Conservation (phyloP, 352 stramenopile genomes). For the Globisporangium lucens region DNA sequence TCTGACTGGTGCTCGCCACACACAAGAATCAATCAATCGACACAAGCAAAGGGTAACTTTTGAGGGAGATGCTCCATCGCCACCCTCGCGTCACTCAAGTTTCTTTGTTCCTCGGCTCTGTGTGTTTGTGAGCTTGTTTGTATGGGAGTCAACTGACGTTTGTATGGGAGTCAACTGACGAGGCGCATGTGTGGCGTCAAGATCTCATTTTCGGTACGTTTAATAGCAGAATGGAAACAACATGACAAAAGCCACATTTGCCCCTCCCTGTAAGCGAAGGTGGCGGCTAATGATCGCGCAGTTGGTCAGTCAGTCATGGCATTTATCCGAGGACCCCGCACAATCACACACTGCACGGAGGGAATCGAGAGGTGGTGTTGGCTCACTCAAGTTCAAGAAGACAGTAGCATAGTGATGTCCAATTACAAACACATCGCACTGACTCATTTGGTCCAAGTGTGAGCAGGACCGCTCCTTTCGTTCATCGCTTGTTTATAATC, state of each 20-base stretch:
- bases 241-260: no score
- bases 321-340: no score
- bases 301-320: no score
- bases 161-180: not conserved
- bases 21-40: not conserved
- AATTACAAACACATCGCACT: not conserved
- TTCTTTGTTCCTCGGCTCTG: not conserved
- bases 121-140: not conserved
- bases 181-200: not conserved
- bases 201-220: not conserved
- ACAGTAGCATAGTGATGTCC: not conserved
- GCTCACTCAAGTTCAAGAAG: not conserved
- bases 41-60: no score
- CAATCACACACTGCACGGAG: no score
- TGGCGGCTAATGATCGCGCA: no score
- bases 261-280: no score
- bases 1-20: not conserved
- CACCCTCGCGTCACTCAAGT: not conserved
- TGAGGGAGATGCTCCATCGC: not conserved
- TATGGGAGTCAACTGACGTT: not conserved
- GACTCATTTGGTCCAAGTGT: not conserved
- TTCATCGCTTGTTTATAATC: not conserved
- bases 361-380: not conserved
- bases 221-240: no score
- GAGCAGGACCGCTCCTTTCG: not conserved